These are phyloP conservation scores for Coriolopsis trogii DNA, from an alignment of 1,284 basidiomycete genomes.

Conservation along the genomic window DNA sequence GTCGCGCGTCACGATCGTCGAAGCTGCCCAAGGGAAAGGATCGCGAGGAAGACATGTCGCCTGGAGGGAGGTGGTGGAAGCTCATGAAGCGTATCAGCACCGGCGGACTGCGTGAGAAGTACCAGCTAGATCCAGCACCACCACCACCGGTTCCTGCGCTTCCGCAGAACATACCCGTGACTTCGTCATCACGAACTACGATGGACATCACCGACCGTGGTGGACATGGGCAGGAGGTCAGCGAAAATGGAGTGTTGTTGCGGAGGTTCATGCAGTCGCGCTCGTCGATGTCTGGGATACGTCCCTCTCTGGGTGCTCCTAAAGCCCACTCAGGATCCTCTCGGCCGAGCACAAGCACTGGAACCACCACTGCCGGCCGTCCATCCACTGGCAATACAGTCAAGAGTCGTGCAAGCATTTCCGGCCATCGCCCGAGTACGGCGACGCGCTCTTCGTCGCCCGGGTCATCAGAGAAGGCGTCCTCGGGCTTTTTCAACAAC, in stretches of 20 bases:
- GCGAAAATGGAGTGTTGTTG: slow-evolving; percentile 22
- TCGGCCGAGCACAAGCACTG: slow-evolving; percentile 19
- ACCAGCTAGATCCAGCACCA: slow-evolving; percentile 34
- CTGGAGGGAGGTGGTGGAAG: slow-evolving; percentile 59
- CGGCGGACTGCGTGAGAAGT: slow-evolving; percentile 62
- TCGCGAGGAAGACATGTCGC: slow-evolving; percentile 34
- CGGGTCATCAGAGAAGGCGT: slow-evolving; percentile 57
- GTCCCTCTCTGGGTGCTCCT: slow-evolving; percentile 25
- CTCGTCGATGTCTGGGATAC: slow-evolving; percentile 33
- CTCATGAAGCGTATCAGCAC: slow-evolving; percentile 71
- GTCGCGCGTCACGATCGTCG: slow-evolving; percentile 15
- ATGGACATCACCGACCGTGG: slow-evolving; percentile 29
- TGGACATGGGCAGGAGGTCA: slow-evolving; percentile 16
- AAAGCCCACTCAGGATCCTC: slow-evolving; percentile 8
- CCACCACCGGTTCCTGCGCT: slow-evolving; percentile 67
- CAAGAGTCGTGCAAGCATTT: slow-evolving; percentile 25
- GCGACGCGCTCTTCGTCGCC: slow-evolving; percentile 58
- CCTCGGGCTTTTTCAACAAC: slow-evolving; percentile 51
- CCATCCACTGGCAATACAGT: slow-evolving; percentile 15
- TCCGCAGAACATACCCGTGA: slow-evolving; percentile 42
- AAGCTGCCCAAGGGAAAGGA: slow-evolving; percentile 32
- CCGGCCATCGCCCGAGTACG: slow-evolving; percentile 39
- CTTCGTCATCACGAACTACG: slow-evolving; percentile 23
- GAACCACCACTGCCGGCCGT: slow-evolving; percentile 28
- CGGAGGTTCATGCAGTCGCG: slow-evolving; percentile 36